A percentile compares a stretch with the other conserved stretches of the same genome.
These are phyloP conservation scores for Pseudogymnoascus sp. DNA, from an alignment of 2,329 filamentous ascomycete species.

Conservation along the genomic window DNA sequence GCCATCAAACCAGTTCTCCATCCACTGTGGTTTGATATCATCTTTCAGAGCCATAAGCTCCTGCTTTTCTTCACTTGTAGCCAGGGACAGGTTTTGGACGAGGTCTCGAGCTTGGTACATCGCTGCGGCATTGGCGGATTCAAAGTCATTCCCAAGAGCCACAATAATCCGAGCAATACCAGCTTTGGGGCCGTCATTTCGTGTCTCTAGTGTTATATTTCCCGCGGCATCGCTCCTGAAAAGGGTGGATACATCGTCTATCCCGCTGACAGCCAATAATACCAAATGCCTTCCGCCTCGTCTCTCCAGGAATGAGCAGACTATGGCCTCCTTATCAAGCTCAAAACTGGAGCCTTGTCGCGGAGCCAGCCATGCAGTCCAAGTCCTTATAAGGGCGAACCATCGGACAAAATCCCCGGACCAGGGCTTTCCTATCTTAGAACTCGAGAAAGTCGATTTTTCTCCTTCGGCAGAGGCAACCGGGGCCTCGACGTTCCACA, in stretches of 20 bases:
- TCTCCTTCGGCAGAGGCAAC: conserved; percentile 50
- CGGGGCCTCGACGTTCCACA: conserved; percentile 59
- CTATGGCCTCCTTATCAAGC: conserved; percentile 68
- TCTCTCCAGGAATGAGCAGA: conserved; percentile 67
- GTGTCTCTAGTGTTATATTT: conserved; percentile 59
- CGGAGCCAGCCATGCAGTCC: conserved; percentile 82
- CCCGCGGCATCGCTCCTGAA: conserved; percentile 60
- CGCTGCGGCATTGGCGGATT: conserved; percentile 67
- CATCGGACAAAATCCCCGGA: conserved; percentile 40
- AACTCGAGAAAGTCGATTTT: conserved; percentile 45
- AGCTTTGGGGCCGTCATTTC: conserved; percentile 56
- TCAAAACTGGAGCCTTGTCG: conserved; percentile 64
- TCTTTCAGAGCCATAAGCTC: conserved; percentile 41
- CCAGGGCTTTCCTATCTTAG: conserved; percentile 29
- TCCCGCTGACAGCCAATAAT: conserved; percentile 68
- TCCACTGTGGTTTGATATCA: conserved; percentile 56
- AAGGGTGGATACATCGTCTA: conserved; percentile 61
- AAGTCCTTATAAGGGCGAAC: conserved; percentile 74
- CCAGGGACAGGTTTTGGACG: conserved; percentile 40
- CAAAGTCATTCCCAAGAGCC: conserved; percentile 64
- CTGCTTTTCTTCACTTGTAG: conserved; percentile 36
- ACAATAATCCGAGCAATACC: conserved; percentile 58
- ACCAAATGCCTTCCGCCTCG: conserved; percentile 65
- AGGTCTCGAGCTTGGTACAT: conserved; percentile 80
- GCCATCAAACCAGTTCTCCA: conserved; percentile 85